phyloP scores from a whole-genome alignment of 208 protist genomes.

The Wallacemonas sp. region DNA sequence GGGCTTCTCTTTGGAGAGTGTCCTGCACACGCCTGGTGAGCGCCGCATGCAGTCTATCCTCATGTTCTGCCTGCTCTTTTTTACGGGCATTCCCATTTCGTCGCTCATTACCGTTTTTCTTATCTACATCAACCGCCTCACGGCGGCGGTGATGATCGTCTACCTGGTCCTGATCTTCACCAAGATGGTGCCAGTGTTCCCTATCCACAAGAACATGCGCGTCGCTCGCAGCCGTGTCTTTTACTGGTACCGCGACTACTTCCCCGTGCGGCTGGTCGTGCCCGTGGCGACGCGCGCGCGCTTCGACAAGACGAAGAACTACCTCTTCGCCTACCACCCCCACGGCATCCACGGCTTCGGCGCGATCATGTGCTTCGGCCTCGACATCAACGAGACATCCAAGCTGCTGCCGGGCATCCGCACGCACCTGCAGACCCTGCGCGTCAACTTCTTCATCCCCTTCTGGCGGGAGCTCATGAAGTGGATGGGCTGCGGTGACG shows the following conservation, averaged over 20 bases:
- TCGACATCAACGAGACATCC: slow-evolving; percentile 44
- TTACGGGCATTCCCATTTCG: slow-evolving; percentile 64
- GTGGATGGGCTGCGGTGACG: slow-evolving; percentile 74
- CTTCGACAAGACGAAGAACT: slow-evolving; percentile 66
- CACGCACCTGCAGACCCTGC: slow-evolving; percentile 81
- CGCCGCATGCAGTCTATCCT: slow-evolving; percentile 52
- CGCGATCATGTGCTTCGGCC: slow-evolving; percentile 72
- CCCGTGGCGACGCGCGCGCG: slow-evolving; percentile 35
- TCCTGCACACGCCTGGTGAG: slow-evolving; percentile 51
- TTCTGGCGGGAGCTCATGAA: slow-evolving; percentile 82
- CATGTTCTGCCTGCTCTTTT: slow-evolving; percentile 64
- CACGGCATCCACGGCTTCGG: slow-evolving; percentile 91
- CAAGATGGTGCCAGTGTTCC: slow-evolving; percentile 45
- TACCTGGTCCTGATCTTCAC: slow-evolving; percentile 81
- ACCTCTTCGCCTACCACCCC: slow-evolving; percentile 90
- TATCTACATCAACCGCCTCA: slow-evolving; percentile 42
- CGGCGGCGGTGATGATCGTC: slow-evolving; percentile 50
- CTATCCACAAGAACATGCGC: slow-evolving; percentile 26
- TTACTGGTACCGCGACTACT: slow-evolving; percentile 81
- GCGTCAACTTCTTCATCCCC: slow-evolving; percentile 86
- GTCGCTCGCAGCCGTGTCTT: slow-evolving; percentile 48
- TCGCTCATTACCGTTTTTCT: slow-evolving; percentile 45
- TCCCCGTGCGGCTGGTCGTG: slow-evolving; percentile 78
- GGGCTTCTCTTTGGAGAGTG: slow-evolving; percentile 41
- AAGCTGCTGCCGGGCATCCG: slow-evolving; percentile 65